Base-by-base conservation (phyloP, 2,329 filamentous ascomycete genomes). In the Cryphonectria carpinicola region DNA sequence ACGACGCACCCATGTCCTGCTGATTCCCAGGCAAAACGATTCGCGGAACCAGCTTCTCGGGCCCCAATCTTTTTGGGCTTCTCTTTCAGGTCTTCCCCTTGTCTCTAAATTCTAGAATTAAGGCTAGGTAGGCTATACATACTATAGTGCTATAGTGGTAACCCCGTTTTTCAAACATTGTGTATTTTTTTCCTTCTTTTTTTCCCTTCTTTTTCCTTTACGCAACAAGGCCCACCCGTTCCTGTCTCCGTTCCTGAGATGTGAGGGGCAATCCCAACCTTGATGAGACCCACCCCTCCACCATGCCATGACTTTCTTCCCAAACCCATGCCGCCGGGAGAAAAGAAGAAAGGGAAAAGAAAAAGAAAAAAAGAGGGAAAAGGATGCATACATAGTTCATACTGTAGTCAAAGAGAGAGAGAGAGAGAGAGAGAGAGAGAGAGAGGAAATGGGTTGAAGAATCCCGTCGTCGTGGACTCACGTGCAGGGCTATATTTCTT, bases 11-110 rank as follows among this genome's bases (percentile, higher is more conserved):
- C 69, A 41, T 68, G 66, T 49, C 37, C 25, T 52, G 60, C 69
- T 70, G 58, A 71, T 60, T 68, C 58, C 61, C 61, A 39, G 58
- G 69, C 69, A 64, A 65, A 61, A 52, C 66, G 69, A 71, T 71
- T 71, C 69, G 66, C 64, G 66, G 65, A 39, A 10, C 49, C 66
- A 71, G 63, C 54, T 61, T 67, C 66, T 65, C 67, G 67, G 58
- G 54, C 49, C 56, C 68, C 32, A 46, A 46, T 46, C 61, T 60
- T 63, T 62, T 39, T 62, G n/a, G 43, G 14, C 43, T 52, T 39
- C 46, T 49, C 22, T 25, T 28, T 52, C 37, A 39, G 37, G 37
- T 32, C 52, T 37, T 65, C 65, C 19, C 58, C n/a, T 41, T 52
- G n/a, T 35, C 39, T 8, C 35, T n/a, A 4, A 10, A 19, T 49